Base-by-base conservation (phyloP, 1,139 yeast species). In the Blastobotrys petasosporus region DNA sequence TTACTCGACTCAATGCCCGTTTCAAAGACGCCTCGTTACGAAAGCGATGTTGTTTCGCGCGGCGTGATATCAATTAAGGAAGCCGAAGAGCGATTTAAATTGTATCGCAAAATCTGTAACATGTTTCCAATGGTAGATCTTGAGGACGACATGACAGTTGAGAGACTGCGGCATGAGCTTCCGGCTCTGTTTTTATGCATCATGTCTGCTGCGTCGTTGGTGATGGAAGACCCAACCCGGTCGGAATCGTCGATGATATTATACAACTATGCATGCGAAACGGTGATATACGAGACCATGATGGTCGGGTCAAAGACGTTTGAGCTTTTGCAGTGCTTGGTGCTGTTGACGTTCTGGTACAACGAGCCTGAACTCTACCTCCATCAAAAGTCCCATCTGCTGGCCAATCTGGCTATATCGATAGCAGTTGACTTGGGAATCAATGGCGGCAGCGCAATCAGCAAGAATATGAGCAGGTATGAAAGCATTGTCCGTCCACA, bases 361-460 rank as follows among this genome's bases (percentile, higher is more conserved):
- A 85, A 84, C 54, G 78, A 86, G 5, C 87, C 95, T 0, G 95
- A 86, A 63, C 69, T 85, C 54, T 84, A 85, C 53, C 84, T 80
- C 54, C 85, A 84, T 56, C 77, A 94, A 50, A 76, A 94, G 44
- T 81, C 82, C 54, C 94, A 85, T 60, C 66, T 86, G 47, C 71
- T 85, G 53, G 78, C 81, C 47, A 71, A 78, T 8, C 67, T 85
- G 28, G 77, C 88, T 42, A 79, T 82, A n/a, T 73, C 82, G 2
- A 69, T 88, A 64, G 74, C 85, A 1, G 82, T 79, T 53, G 96
- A 88, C 60, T 64, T 87, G 49, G 95, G 95, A 0, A 72, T 86
- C 6, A 77, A 80, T n/a, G 67, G 67, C n/a, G 54, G 55, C 53
- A 60, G 38, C 44, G 60, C 43, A 48, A 59, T 32, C 25, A 28